These are phyloP conservation scores for Ceratocystis huliohia DNA, from an alignment of 2,329 filamentous ascomycete genomes.

Conservation along the genomic window DNA sequence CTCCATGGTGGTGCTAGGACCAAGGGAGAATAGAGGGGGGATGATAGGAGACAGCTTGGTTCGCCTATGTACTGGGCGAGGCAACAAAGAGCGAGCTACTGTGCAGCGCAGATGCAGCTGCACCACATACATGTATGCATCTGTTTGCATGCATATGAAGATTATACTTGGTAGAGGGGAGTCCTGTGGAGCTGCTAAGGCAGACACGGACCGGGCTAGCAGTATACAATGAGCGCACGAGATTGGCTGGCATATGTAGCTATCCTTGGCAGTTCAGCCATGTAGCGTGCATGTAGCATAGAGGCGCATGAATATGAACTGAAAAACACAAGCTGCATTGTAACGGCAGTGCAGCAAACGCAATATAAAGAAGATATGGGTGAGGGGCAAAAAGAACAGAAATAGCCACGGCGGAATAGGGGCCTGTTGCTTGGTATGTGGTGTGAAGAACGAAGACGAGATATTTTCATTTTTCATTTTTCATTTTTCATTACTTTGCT, in stretches of 20 bases:
- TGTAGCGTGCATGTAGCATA: neutral
- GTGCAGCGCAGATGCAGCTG: neutral
- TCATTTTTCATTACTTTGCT: too few species aligned
- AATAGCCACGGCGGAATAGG: neutral
- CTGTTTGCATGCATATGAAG: neutral
- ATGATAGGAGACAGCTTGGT: neutral
- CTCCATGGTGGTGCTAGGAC: neutral
- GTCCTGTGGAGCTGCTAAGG: too few species aligned
- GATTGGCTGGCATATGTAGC: neutral
- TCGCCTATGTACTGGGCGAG: neutral
- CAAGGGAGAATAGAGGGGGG: neutral
- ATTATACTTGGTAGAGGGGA: neutral
- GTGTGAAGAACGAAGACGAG: neutral
- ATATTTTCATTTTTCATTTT: too few species aligned
- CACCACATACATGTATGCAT: neutral
- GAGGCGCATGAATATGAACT: neutral
- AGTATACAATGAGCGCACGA: neutral
- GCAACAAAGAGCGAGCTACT: neutral
- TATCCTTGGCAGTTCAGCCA: neutral
- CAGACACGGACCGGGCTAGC: too few species aligned
- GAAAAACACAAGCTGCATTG: neutral
- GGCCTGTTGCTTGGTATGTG: neutral
- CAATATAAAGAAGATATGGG: neutral
- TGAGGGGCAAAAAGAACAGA: neutral
- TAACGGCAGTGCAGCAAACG: neutral